These are phyloP conservation scores for Botrytis medusae DNA, from an alignment of 2,329 filamentous ascomycete species.

Conservation along the genomic window DNA sequence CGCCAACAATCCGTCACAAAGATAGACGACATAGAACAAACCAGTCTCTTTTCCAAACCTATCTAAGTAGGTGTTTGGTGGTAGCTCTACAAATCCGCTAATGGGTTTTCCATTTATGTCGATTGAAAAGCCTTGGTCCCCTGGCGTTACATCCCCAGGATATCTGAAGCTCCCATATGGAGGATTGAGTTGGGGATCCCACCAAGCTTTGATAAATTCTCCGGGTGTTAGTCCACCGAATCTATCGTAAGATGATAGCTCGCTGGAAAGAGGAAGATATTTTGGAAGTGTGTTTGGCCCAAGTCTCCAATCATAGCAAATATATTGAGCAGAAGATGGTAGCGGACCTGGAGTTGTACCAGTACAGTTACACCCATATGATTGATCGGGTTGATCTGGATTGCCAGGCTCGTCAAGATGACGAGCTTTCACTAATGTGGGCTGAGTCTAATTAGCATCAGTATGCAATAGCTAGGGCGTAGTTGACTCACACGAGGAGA, in stretches of 20 bases:
- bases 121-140: slow-evolving; percentile 6
- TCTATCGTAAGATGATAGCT: slow-evolving; percentile 18
- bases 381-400: not conserved
- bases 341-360: slow-evolving; percentile 6
- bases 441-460: not conserved
- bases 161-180: not conserved
- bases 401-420: not conserved
- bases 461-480: not conserved
- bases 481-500: slow-evolving; percentile 13
- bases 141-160: not conserved
- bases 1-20: too few species aligned
- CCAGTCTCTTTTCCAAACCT: slow-evolving; percentile 20
- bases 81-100: slow-evolving; percentile 2
- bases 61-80: not conserved
- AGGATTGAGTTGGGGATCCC: not conserved
- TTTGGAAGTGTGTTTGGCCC: slow-evolving; percentile 12
- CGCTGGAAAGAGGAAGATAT: slow-evolving; percentile 12
- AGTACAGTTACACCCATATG: slow-evolving; percentile 16
- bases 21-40: not conserved
- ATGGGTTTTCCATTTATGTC: slow-evolving; percentile 9
- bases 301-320: slow-evolving; percentile 13
- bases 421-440: not conserved
- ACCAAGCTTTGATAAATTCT: slow-evolving; percentile 16
- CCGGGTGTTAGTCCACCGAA: slow-evolving; percentile 14
- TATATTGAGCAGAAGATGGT: slow-evolving; percentile 10